These are phyloP conservation scores for Bremia lactucae DNA, from an alignment of 352 stramenopile genomes.

Conservation along the genomic window DNA sequence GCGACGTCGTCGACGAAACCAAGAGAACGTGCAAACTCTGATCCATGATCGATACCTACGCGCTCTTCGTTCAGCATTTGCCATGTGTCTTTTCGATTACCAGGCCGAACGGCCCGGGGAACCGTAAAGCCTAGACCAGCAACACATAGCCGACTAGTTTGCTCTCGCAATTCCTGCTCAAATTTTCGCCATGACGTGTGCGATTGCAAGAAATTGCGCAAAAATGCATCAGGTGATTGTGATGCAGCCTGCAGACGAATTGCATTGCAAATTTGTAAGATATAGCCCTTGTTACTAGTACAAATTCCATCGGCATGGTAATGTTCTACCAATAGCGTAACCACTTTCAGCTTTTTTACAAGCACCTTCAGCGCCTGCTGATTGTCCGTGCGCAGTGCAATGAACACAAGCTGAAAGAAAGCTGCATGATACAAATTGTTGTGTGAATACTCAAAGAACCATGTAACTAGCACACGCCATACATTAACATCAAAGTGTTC, in stretches of 20 bases:
- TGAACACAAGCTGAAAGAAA: conserved; percentile 87
- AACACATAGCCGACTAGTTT: conserved; percentile 44
- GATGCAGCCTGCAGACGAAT: conserved; percentile 83
- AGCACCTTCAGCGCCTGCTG: conserved; percentile 67
- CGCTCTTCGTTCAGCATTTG: conserved; percentile 48
- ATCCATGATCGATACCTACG: conserved; percentile 70
- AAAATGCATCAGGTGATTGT: conserved; percentile 78
- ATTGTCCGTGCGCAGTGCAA: conserved; percentile 79
- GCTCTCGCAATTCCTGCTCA: conserved; percentile 47
- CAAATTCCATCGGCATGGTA: conserved; percentile 47
- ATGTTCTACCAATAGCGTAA: conserved; percentile 76
- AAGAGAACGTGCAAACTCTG: conserved; percentile 65
- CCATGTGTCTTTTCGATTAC: conserved; percentile 55
- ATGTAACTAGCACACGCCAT: conserved; percentile 78
- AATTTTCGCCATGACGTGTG: conserved; percentile 80
- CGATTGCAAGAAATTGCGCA: conserved; percentile 84
- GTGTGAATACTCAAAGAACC: conserved; percentile 89
- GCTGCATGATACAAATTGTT: conserved; percentile 86
- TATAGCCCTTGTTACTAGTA: conserved; percentile 81
- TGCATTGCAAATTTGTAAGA: conserved; percentile 83
- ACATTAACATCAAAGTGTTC: conserved; percentile 73
- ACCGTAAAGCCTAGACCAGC: conserved; percentile 70
- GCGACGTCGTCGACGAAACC: conserved; percentile 80
- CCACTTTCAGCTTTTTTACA: conserved; percentile 83
- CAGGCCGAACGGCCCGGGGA: conserved; percentile 46